Evolutionary conservation across 495 filamentous ascomycete genomes (phyloP).

Genomic region (Hypoxylon fuscum): DNA sequence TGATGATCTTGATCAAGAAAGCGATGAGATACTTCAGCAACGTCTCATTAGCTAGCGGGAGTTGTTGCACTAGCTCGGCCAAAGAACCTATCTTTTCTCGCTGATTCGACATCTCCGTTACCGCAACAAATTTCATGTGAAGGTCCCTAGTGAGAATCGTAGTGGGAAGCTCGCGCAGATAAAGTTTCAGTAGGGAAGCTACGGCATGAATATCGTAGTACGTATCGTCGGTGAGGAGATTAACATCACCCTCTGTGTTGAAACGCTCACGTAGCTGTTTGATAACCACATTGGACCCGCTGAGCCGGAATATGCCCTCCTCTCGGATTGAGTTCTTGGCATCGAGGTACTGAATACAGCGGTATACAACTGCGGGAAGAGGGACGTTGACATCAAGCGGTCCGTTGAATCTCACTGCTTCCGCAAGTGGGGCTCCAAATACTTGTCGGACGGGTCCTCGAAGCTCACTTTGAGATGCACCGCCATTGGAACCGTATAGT

Average conservation of each 20-base stretch:
- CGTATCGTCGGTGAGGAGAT: constrained; percentile 81
- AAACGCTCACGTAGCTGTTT: constrained; percentile 90
- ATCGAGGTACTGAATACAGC: constrained; percentile 93
- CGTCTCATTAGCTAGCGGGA: constrained; percentile 81
- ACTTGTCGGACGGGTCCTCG: constrained; percentile 72
- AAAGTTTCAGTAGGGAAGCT: constrained; percentile 92
- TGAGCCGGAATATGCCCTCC: constrained; percentile 96
- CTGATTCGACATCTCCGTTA: constrained; percentile 81
- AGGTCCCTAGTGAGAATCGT: constrained; percentile 91
- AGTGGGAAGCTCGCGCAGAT: constrained; percentile 88
- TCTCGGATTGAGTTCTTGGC: constrained; percentile 83
- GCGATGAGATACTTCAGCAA: constrained; percentile 83
- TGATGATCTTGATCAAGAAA: constrained; percentile 88
- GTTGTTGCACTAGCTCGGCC: constrained; percentile 80
- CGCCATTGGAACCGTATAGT: constrained; percentile 50
- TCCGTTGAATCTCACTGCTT: constrained; percentile 82
- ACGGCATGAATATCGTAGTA: constrained; percentile 97
- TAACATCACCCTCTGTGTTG: constrained; percentile 92
- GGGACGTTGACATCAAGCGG: constrained; percentile 75
- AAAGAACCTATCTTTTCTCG: constrained; percentile 83
- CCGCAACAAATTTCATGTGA: constrained; percentile 85
- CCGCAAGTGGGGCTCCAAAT: constrained; percentile 86
- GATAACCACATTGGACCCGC: constrained; percentile 92
- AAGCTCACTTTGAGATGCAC: constrained; percentile 51
- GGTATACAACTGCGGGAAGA: constrained; percentile 94